A percentile compares a stretch with the other conserved stretches of the same genome.
Conservation (phyloP, 2,329 filamentous ascomycete genomes). For the Keithomyces neogunnii region DNA sequence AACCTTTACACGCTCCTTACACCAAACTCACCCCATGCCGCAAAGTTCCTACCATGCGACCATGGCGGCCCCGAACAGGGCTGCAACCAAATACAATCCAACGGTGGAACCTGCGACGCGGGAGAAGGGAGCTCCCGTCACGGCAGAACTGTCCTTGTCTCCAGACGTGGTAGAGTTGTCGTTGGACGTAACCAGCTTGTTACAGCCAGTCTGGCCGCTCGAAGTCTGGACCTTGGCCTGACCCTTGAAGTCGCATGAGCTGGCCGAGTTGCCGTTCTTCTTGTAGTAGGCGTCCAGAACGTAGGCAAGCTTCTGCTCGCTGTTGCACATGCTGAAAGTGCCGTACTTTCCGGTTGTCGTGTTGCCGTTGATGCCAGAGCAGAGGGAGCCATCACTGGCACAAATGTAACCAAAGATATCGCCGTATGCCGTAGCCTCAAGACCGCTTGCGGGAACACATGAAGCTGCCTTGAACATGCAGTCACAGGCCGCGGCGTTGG, state of each 20-base stretch:
- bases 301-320: constrained; percentile 63
- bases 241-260: constrained; percentile 64
- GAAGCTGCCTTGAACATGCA: constrained; percentile 75
- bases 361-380: constrained; percentile 52
- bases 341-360: constrained; percentile 50
- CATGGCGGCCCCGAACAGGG: constrained; percentile 43
- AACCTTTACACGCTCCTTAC: neutral
- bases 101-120: constrained; percentile 36
- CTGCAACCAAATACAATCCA: constrained; percentile 41
- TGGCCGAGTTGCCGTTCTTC: constrained; percentile 38
- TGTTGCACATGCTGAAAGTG: constrained; percentile 68
- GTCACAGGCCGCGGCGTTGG: constrained; percentile 68
- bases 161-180: constrained; percentile 8
- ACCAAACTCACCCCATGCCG: neutral
- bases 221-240: constrained; percentile 48
- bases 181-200: constrained; percentile 52
- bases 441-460: constrained; percentile 56
- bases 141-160: constrained; percentile 22
- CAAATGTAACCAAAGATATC: constrained; percentile 72
- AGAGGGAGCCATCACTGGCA: constrained; percentile 46
- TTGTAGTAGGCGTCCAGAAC: constrained; percentile 68
- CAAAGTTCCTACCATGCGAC: constrained; percentile 21
- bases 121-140: constrained; percentile 25
- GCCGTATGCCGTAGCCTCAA: constrained; percentile 51
- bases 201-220: constrained; percentile 43